These are phyloP conservation scores for Cystofilobasidium macerans DNA, from an alignment of 768 basidiomycete species.

Conservation along the genomic window DNA sequence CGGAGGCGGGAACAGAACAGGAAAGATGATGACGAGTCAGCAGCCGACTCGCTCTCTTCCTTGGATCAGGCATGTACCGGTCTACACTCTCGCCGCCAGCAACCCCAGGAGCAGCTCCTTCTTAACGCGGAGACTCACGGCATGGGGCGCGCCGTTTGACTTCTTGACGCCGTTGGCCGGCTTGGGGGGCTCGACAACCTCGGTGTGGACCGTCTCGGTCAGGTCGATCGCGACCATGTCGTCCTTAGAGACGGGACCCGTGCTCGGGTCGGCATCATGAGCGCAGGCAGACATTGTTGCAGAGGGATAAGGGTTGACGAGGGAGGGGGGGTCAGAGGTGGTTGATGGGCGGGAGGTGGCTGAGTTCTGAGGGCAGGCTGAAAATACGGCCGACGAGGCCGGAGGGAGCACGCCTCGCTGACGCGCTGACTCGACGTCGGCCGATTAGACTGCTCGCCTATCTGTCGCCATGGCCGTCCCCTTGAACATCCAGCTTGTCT, in stretches of 20 bases:
- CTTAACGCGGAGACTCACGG: conserved; percentile 29
- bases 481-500: too few relatives aligned
- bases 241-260: conserved; percentile 1
- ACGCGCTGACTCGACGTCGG: too few relatives aligned
- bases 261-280: conserved; percentile 19
- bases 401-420: too few relatives aligned
- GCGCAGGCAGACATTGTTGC: not conserved
- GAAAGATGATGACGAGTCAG: not conserved
- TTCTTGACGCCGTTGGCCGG: conserved; percentile 23
- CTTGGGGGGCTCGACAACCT: conserved; percentile 9
- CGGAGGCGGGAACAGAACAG: too few relatives aligned
- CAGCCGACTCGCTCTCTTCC: not conserved
- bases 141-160: too few relatives aligned
- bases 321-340: too few relatives aligned
- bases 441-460: too few relatives aligned
- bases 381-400: too few relatives aligned
- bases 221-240: conserved; percentile 27
- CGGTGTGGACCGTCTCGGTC: conserved; percentile 23
- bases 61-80: not conserved
- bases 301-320: too few relatives aligned
- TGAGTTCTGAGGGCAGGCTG: too few relatives aligned
- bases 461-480: too few relatives aligned
- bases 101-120: conserved; percentile 48
- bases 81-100: not conserved
- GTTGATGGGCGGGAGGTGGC: too few relatives aligned